phyloP scores from a whole-genome alignment of 306 rosid genomes.

The Lathyrus aphaca region DNA sequence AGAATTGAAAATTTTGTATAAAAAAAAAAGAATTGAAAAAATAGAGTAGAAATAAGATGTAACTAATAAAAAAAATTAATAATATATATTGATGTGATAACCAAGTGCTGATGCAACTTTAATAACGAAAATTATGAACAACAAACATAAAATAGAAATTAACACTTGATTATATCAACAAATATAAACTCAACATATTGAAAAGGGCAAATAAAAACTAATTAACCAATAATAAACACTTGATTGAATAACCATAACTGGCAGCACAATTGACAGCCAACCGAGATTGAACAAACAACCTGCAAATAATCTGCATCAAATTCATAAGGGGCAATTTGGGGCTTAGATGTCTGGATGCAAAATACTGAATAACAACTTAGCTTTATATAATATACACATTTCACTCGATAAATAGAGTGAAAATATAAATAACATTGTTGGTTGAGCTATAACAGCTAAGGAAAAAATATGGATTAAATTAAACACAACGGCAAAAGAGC shows the following conservation, averaged over 20 bases:
- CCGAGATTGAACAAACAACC: background rate
- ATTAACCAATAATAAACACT: background rate
- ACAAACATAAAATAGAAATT: too few species aligned
- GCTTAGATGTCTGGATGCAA: background rate
- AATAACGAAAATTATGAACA: too few species aligned
- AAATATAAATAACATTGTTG: background rate
- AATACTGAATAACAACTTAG: background rate
- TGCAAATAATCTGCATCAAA: constrained; percentile 8
- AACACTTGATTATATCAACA: too few species aligned
- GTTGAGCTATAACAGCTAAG: background rate
- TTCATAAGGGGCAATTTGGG: background rate
- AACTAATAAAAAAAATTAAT: too few species aligned
- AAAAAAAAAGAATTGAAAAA: too few species aligned
- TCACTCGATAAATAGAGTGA: background rate
- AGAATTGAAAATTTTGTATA: too few species aligned
- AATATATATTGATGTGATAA: too few species aligned
- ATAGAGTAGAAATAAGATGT: too few species aligned
- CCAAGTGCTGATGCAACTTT: too few species aligned
- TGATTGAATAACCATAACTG: background rate
- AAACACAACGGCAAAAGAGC: background rate
- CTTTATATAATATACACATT: too few species aligned
- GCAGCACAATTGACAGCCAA: background rate
- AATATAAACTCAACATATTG: too few species aligned
- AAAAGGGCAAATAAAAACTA: too few species aligned
- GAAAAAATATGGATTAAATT: background rate